Conservation (phyloP, 2,329 filamentous ascomycete species). For the Iodosphaeria phyllophila region DNA sequence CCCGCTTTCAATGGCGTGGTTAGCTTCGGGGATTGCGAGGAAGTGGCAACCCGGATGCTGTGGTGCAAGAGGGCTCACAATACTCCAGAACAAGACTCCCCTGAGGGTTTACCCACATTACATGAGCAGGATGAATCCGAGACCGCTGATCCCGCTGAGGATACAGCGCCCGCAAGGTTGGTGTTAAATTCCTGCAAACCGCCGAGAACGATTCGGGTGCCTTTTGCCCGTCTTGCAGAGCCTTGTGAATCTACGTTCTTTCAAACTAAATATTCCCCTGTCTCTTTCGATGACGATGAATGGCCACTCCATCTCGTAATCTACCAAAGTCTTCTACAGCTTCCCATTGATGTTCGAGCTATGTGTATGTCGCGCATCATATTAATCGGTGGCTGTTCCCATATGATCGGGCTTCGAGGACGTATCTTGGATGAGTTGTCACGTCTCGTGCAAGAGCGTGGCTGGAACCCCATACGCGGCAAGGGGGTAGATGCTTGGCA, state of each 20-base stretch:
- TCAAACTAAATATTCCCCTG: constrained; percentile 26
- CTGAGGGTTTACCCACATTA: constrained; percentile 27
- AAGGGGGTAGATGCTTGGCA: constrained; percentile 41
- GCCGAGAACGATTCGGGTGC: constrained; percentile 39
- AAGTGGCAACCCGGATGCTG: constrained; percentile 53
- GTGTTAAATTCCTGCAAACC: constrained; percentile 26
- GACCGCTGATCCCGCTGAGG: constrained; percentile 10
- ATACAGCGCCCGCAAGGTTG: constrained; percentile 20
- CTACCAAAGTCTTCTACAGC: constrained; percentile 53
- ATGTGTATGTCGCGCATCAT: constrained; percentile 79
- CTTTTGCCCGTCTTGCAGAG: constrained; percentile 52
- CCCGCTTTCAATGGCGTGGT: constrained; percentile 18
- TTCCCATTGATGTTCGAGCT: constrained; percentile 68
- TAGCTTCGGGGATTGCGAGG: constrained; percentile 66
- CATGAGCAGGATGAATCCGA: constrained; percentile 33
- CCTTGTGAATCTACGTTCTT: constrained; percentile 65
- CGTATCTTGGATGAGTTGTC: constrained; percentile 62
- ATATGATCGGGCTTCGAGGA: constrained; percentile 60
- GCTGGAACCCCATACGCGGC: constrained; percentile 63
- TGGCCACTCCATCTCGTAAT: constrained; percentile 58
- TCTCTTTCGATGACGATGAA: constrained; percentile 71
- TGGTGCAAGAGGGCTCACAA: constrained; percentile 46
- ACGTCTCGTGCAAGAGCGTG: constrained; percentile 42
- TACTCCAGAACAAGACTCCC: constrained; percentile 8
- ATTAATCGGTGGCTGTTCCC: constrained; percentile 65